Evolutionary conservation across 345 rosid species (phyloP).

Genomic region (Arabidopsis thaliana): DNA sequence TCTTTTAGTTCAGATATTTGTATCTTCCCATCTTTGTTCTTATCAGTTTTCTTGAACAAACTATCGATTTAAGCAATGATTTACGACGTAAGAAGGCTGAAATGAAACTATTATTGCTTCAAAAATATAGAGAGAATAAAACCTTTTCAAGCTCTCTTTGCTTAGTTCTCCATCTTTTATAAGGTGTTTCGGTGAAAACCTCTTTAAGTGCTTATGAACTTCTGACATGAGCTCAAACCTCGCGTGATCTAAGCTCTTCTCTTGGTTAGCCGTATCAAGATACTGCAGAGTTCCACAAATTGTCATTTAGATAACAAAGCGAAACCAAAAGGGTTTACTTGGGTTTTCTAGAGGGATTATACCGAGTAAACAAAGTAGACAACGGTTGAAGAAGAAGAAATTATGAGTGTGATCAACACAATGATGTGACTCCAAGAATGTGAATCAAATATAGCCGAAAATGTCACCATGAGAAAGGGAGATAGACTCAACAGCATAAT

Average conservation of each 20-base stretch:
- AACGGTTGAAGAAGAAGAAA: constrained; percentile 28
- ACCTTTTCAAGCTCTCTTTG: constrained; percentile 39
- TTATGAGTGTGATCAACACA: constrained; percentile 30
- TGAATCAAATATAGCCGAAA: constrained; percentile 9
- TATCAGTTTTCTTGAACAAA: constrained; percentile 28
- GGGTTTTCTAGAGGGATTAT: background rate
- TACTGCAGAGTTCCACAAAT: constrained; percentile 24
- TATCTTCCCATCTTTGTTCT: constrained; percentile 26
- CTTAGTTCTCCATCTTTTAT: constrained; percentile 24
- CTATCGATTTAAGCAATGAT: constrained; percentile 14
- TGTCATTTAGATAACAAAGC: background rate
- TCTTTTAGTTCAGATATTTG: constrained; percentile 25
- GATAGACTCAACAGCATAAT: constrained; percentile 30
- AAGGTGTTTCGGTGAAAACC: constrained; percentile 31
- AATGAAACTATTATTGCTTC: background rate
- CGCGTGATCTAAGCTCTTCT: constrained; percentile 34
- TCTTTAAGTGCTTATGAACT: constrained; percentile 30
- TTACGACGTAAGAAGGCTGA: background rate
- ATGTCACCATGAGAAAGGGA: constrained; percentile 38
- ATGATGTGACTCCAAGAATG: constrained; percentile 22
- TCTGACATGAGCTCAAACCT: constrained; percentile 40
- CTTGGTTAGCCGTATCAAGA: constrained; percentile 27
- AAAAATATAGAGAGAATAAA: background rate
- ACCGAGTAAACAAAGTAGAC: constrained; percentile 37
- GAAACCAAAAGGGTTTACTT: background rate